These are phyloP conservation scores for Marasmius fiardii DNA, from an alignment of 1,284 basidiomycete genomes.

Conservation along the genomic window DNA sequence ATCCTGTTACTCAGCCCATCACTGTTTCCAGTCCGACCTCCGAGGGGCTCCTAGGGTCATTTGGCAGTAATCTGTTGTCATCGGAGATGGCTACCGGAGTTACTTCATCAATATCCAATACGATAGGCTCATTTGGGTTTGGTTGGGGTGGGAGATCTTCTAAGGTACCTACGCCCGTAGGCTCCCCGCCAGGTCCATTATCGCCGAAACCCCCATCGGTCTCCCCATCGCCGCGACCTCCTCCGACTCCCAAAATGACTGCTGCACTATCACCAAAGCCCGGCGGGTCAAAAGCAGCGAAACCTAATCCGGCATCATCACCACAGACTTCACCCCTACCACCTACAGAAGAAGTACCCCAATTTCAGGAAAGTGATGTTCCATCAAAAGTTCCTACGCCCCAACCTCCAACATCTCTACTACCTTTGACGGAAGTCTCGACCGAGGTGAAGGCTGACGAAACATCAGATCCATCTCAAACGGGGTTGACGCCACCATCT, in stretches of 20 bases:
- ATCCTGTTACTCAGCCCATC: constrained; percentile 4
- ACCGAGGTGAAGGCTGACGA: constrained; percentile 20
- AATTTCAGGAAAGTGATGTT: constrained; percentile 1
- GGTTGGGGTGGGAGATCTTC: background rate
- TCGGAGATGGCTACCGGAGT: background rate
- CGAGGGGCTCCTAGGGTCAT: background rate
- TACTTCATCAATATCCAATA: background rate
- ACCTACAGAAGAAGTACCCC: background rate
- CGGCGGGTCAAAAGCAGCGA: background rate
- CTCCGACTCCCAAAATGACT: background rate
- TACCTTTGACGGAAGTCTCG: background rate
- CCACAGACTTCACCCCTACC: constrained; percentile 4
- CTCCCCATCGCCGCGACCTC: no score
- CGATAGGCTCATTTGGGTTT: background rate
- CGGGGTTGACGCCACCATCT: background rate
- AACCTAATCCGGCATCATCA: background rate
- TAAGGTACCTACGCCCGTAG: background rate
- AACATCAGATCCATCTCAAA: background rate
- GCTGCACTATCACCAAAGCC: constrained; percentile 3
- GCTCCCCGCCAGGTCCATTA: background rate
- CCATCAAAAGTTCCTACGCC: background rate
- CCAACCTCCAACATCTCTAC: background rate
- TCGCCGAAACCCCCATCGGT: background rate
- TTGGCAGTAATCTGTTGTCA: background rate
- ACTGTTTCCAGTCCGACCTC: background rate